Base-by-base conservation (phyloP, 495 filamentous ascomycete genomes). In the Penicillium maclennaniae region DNA sequence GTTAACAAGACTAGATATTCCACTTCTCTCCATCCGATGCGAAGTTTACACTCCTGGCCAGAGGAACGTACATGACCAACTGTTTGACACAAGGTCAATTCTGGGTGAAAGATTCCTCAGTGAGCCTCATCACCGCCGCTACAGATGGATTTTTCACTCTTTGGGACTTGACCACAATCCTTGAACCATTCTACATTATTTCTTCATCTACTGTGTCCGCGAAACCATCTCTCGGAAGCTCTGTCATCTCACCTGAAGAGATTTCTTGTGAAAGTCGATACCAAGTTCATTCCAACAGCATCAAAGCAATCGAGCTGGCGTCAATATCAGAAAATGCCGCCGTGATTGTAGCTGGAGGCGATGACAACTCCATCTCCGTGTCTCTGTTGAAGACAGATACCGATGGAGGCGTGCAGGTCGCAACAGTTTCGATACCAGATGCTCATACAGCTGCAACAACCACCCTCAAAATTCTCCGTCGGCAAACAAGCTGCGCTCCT, bases 391-490 rank as follows among this genome's bases (percentile, higher is more conserved):
- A 49, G 40, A 61, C 60, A 16, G 26, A 39, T 15, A 31, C 43
- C 27, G 57, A 56, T 25, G 26, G 28, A 14, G 49, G 43, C 19
- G 46, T 51, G n/a, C 28, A 36, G 8, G 55, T 69, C n/a, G 64
- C 59, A 40, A 82, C 82, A 10, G 64, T 82, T 1, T 72, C 87
- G 0, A 71, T 96, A 9, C 79, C 78, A 19, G 77, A 83, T 17
- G 91, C 92, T 0, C 93, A 98, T 68, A 84, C 89, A 3, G 85
- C 89, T 0, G 89, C 89, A 0, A 71, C 96, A 0, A 93, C 88
- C 0, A 84, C 85, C 0, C 54, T 92, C 0, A 74, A 76, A 6
- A 60, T 83, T 12, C 53, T 88, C 23, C 44, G 40, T 14, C 47
- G 55, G 15, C 34, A 48, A 3, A 19, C 45, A 27, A 51, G 10